Evolutionary conservation across 805 yeast species (phyloP).

Genomic region (Lipomyces sp.): DNA sequence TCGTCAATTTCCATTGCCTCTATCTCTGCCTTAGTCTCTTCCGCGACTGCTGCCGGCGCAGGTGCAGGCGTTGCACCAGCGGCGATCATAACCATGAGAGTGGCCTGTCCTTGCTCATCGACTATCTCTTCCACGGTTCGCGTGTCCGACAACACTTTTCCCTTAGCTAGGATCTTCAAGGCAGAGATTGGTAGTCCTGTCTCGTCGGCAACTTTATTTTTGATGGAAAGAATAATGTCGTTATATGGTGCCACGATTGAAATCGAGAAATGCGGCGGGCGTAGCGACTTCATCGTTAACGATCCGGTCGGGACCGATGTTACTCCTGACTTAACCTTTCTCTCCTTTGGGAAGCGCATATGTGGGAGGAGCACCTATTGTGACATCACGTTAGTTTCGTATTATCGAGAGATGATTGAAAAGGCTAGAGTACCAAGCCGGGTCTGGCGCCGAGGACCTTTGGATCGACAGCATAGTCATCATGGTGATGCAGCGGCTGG

Average conservation of each 20-base stretch:
- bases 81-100: conserved; percentile 36
- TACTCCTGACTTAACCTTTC: background rate
- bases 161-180: conserved; percentile 27
- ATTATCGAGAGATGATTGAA: background rate
- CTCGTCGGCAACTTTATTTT: conserved; percentile 14
- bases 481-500: conserved; percentile 21
- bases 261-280: conserved; percentile 31
- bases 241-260: conserved; percentile 12
- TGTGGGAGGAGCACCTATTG: conserved; percentile 25
- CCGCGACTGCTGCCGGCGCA: conserved; percentile 7
- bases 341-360: conserved; percentile 27
- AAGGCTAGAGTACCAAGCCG: conserved; percentile 10
- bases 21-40: background rate
- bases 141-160: conserved; percentile 33
- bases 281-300: conserved; percentile 32
- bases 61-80: conserved; percentile 19
- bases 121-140: conserved; percentile 28
- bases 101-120: conserved; percentile 23
- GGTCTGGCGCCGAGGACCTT: conserved; percentile 14
- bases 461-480: conserved; percentile 26
- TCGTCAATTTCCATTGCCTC: conserved; percentile 7
- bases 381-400: background rate
- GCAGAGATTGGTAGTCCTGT: conserved; percentile 13
- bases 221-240: conserved; percentile 29
- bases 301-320: background rate